These are phyloP conservation scores for Allium sativum DNA, from an alignment of 106 monocot genomes.

Conservation along the genomic window DNA sequence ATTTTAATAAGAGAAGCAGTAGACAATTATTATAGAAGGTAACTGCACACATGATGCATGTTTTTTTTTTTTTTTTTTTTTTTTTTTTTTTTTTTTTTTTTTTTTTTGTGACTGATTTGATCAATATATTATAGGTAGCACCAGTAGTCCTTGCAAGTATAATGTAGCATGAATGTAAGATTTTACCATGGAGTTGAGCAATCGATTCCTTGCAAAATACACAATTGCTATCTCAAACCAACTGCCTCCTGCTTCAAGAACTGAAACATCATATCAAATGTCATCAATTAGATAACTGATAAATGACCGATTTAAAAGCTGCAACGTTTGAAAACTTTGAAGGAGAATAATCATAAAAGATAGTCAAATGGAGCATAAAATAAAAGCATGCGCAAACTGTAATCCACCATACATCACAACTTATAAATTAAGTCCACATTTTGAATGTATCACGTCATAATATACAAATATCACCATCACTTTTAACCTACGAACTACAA, in stretches of 20 bases:
- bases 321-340: too few relatives aligned
- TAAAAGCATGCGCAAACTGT: too few relatives aligned
- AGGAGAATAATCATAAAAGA: too few relatives aligned
- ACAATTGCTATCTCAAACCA: not conserved
- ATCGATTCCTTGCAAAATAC: not conserved
- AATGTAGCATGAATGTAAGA: not conserved
- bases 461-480: too few relatives aligned
- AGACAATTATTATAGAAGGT: not conserved
- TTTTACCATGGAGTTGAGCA: not conserved
- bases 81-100: not conserved
- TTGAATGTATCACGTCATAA: too few relatives aligned
- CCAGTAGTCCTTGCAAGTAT: not conserved
- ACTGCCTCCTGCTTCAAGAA: conserved; percentile 1
- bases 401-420: too few relatives aligned
- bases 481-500: too few relatives aligned
- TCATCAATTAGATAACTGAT: too few relatives aligned
- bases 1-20: not conserved
- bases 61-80: not conserved
- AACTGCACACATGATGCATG: not conserved
- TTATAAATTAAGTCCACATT: too few relatives aligned
- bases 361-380: too few relatives aligned
- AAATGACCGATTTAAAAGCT: too few relatives aligned
- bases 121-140: not conserved
- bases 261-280: not conserved
- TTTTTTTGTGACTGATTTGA: not conserved